Conservation (phyloP, 805 yeast species). For the Saccharomycopsis synnaedendra region DNA sequence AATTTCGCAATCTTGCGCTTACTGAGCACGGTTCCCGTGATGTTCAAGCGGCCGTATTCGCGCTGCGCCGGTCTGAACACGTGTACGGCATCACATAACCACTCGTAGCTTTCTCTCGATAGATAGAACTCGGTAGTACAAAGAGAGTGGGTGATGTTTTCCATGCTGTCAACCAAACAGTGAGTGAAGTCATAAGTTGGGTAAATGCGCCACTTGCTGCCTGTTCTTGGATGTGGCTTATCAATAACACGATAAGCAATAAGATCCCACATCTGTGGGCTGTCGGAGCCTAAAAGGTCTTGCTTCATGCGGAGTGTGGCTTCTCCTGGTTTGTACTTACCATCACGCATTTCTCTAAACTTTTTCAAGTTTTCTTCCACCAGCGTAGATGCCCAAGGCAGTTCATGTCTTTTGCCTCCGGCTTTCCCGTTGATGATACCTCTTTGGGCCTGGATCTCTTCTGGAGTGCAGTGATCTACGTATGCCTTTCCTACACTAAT, state of each 20-base stretch:
- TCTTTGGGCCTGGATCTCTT: conserved; percentile 80
- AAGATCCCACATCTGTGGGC: conserved; percentile 99
- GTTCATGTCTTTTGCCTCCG: conserved; percentile 85
- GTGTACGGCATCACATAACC: conserved; percentile 93
- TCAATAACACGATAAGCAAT: conserved; percentile 92
- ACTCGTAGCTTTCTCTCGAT: conserved; percentile 91
- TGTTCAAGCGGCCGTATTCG: conserved; percentile 92
- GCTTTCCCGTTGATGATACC: conserved; percentile 90
- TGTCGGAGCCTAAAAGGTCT: conserved; percentile 66
- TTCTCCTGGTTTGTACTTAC: conserved; percentile 78
- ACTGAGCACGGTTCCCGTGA: conserved; percentile 88
- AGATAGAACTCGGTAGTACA: conserved; percentile 93
- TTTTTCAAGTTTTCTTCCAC: conserved; percentile 66
- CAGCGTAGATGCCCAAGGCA: conserved; percentile 61
- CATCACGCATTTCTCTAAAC: conserved; percentile 88
- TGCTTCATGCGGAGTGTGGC: conserved; percentile 96
- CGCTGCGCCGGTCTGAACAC: conserved; percentile 98
- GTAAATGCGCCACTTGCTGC: conserved; percentile 93
- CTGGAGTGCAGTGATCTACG: conserved; percentile 88
- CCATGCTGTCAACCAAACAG: conserved; percentile 96
- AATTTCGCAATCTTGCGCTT: conserved; percentile 93
- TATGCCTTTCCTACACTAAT: conserved; percentile 67
- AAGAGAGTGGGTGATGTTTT: conserved; percentile 88
- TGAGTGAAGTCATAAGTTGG: conserved; percentile 99
- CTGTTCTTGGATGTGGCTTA: conserved; percentile 93